Conservation (phyloP, 1,284 basidiomycete species). For the Cutaneotrichosporon spelunceum region DNA sequence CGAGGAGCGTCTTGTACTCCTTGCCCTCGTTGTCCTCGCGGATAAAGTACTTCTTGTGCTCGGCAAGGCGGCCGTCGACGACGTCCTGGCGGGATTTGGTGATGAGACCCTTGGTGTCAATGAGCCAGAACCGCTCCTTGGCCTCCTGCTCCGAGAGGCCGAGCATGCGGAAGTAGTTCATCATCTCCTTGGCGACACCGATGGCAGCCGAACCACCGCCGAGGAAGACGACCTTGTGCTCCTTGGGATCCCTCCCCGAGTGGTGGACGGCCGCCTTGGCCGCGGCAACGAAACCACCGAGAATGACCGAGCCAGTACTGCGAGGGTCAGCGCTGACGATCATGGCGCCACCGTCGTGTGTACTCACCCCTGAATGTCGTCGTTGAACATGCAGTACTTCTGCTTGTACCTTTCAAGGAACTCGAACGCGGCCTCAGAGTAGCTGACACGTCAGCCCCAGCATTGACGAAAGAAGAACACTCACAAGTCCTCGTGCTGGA, state of each 20-base stretch:
- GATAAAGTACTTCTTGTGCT: constrained; percentile 79
- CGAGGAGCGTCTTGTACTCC: constrained; percentile 69
- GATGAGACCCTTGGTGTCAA: constrained; percentile 78
- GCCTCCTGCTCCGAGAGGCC: constrained; percentile 75
- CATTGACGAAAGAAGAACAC: neutral
- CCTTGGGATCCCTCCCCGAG: constrained; percentile 64
- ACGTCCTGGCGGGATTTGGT: constrained; percentile 62
- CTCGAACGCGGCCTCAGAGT: constrained; percentile 78
- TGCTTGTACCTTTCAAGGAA: constrained; percentile 73
- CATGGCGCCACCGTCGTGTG: neutral
- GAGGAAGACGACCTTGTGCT: constrained; percentile 86
- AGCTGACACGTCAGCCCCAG: constrained; percentile 32
- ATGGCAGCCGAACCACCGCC: constrained; percentile 50
- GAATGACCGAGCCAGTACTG: constrained; percentile 85
- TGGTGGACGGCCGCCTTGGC: constrained; percentile 71
- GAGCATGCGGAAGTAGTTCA: constrained; percentile 77
- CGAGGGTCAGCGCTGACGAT: constrained; percentile 13
- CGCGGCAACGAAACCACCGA: constrained; percentile 86
- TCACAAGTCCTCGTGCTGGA: constrained; percentile 87
- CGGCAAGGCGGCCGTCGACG: constrained; percentile 62
- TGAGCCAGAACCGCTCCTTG: constrained; percentile 72
- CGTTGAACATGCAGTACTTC: constrained; percentile 80
- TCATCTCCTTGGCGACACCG: constrained; percentile 79
- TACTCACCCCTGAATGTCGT: constrained; percentile 67
- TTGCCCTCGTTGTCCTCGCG: constrained; percentile 72